These are phyloP conservation scores for Uronychia setigera DNA, from an alignment of 73 alveolate species.

Conservation along the genomic window DNA sequence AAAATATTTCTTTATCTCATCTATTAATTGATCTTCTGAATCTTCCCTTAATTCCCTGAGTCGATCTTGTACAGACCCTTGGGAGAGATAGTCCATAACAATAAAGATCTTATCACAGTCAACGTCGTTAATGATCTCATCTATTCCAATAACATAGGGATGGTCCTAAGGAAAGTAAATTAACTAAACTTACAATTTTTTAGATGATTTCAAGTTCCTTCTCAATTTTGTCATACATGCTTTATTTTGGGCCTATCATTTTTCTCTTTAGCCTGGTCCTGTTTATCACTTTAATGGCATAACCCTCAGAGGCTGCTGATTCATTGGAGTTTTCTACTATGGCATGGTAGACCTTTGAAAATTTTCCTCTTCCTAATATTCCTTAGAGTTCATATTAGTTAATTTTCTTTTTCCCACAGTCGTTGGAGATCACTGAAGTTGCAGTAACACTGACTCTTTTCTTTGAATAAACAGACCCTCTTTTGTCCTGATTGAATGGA, in stretches of 20 bases:
- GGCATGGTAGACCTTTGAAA: not conserved
- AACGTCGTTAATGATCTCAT: not conserved
- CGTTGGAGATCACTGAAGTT: not conserved
- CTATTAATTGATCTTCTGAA: not conserved
- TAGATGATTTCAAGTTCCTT: not conserved
- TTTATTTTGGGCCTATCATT: not conserved
- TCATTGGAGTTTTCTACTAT: not conserved
- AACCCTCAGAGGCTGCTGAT: too few relatives aligned
- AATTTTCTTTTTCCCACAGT: not conserved
- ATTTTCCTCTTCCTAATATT: not conserved
- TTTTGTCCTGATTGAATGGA: not conserved
- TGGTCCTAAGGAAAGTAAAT: not conserved
- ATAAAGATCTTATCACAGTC: not conserved
- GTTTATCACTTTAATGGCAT: not conserved
- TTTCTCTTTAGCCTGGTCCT: not conserved
- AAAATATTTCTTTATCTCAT: too few relatives aligned
- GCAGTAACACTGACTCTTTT: not conserved
- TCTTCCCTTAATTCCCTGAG: not conserved
- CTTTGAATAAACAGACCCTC: too few relatives aligned
- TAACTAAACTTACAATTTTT: not conserved
- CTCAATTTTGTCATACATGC: not conserved
- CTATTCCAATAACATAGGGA: not conserved
- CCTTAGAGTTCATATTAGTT: not conserved
- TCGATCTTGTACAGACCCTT: not conserved
- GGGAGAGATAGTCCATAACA: not conserved